Evolutionary conservation across 2,329 filamentous ascomycete species (phyloP), one percentile per base, ranked within the genome.

Genomic region (Helotiales sp.): DNA sequence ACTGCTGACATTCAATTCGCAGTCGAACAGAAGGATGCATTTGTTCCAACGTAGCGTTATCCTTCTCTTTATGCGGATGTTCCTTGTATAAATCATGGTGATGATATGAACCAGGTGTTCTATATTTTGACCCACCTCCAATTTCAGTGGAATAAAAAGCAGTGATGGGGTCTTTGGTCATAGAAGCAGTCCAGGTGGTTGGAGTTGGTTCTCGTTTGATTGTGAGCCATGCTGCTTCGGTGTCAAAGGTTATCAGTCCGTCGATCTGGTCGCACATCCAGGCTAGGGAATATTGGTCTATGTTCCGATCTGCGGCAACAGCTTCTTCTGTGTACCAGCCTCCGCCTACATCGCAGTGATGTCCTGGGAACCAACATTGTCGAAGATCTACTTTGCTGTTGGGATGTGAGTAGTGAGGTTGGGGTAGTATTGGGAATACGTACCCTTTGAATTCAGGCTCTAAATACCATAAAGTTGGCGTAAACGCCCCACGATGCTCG

Each of bases 401-500:
- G n/a, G 5, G 15, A 9, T 4, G 36, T 40, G 5, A 40, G 19
- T 13, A 15, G 2, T 15, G 19, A 24, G n/a, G 1, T 31, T 27
- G 48, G 19, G 30, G 9, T 34, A 76, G 67, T 17, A 25, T 57
- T 25, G 19, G 27, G 3, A 27, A 3, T 15, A n/a, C 22, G 5
- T 44, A 44, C 40, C 19, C 55, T 30, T 58, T 36, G 5, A 24
- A 49, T 13, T 54, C 36, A n/a, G 53, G 49, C 33, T 49, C 44
- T 30, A 54, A 31, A 6, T 69, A 66, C 72, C 73, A 76, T 9
- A 75, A 36, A 1, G 74, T 68, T 8, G 73, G 72, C 2, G 53
- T 50, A 59, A 74, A 76, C 2, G 72, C 60, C 13, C 63, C 55
- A 25, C 77, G 72, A 30, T 74, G 73, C 63, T 80, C 77, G 63